These are phyloP conservation scores for Phialophora chinensis DNA, from an alignment of 2,329 filamentous ascomycete species.

Conservation along the genomic window DNA sequence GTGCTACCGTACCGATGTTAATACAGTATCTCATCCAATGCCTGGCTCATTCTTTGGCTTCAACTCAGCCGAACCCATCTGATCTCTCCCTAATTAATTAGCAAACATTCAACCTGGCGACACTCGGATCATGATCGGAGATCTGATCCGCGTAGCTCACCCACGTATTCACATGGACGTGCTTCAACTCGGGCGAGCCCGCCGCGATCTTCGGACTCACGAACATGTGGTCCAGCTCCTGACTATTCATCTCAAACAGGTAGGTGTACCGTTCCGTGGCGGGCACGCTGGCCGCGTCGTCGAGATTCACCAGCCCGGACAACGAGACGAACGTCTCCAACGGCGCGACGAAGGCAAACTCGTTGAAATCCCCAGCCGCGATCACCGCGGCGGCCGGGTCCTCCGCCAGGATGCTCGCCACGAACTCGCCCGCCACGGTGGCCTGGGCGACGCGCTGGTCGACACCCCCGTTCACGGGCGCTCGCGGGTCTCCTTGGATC, in stretches of 20 bases:
- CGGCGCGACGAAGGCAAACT: conserved; percentile 69
- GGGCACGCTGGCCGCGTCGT: conserved; percentile 62
- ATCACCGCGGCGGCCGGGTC: conserved; percentile 65
- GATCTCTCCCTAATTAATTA: not conserved
- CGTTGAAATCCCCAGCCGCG: conserved; percentile 73
- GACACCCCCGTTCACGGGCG: conserved; percentile 70
- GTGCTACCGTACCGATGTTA: too few species aligned
- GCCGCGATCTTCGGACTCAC: conserved; percentile 61
- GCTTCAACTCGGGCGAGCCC: conserved; percentile 51
- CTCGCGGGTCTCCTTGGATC: conserved; percentile 68
- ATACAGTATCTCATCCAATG: too few species aligned
- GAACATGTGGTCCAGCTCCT: conserved; percentile 74
- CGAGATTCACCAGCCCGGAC: conserved; percentile 66
- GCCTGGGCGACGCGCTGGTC: conserved; percentile 63
- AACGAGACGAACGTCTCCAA: conserved; percentile 60
- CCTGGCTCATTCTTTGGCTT: too few species aligned
- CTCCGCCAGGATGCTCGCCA: conserved; percentile 61
- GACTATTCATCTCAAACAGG: conserved; percentile 70
- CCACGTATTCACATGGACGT: conserved; percentile 76
- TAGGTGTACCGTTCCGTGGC: conserved; percentile 71
- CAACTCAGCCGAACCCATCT: not conserved
- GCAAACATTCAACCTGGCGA: conserved; percentile 69
- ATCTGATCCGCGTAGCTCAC: conserved; percentile 61
- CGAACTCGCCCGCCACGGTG: conserved; percentile 64
- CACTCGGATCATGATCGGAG: conserved; percentile 73